These are phyloP conservation scores for Quercus suber DNA, from an alignment of 306 rosid species.

Conservation along the genomic window DNA sequence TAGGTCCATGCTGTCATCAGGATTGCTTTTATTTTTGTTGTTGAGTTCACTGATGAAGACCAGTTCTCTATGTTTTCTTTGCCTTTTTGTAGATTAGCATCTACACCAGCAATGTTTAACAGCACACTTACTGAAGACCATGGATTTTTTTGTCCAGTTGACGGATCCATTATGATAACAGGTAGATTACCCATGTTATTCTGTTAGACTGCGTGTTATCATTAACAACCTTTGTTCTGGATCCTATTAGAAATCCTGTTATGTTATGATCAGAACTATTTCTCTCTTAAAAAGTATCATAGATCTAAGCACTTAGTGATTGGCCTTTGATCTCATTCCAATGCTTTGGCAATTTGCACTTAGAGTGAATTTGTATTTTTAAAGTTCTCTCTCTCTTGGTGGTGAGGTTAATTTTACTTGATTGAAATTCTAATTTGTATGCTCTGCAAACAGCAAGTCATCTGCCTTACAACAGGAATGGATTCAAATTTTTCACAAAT, in stretches of 20 bases:
- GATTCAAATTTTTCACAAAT: constrained; percentile 90
- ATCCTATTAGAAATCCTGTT: constrained; percentile 2
- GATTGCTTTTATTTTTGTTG: neutral
- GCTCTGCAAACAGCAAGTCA: constrained; percentile 76
- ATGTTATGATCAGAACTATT: constrained; percentile 2
- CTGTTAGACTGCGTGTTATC: constrained; percentile 4
- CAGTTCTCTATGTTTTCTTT: constrained; percentile 21
- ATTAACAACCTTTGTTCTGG: constrained; percentile 8
- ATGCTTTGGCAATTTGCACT: neutral
- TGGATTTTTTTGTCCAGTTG: constrained; percentile 62
- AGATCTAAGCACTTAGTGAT: neutral
- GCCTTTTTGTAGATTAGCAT: constrained; percentile 64
- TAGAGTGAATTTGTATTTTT: neutral
- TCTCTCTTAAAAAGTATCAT: neutral
- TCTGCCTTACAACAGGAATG: constrained; percentile 94
- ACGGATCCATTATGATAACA: constrained; percentile 93
- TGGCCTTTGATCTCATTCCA: neutral
- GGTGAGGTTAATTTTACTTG: neutral
- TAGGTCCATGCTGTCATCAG: neutral
- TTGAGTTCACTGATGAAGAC: constrained; percentile 5
- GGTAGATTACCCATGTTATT: constrained; percentile 42
- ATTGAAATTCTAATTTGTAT: neutral
- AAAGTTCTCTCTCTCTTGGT: neutral
- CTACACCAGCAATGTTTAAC: constrained; percentile 97
- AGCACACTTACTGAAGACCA: constrained; percentile 77